These are phyloP conservation scores for Blastobotrys arbuscula DNA, from an alignment of 1,139 yeast species.

Conservation along the genomic window DNA sequence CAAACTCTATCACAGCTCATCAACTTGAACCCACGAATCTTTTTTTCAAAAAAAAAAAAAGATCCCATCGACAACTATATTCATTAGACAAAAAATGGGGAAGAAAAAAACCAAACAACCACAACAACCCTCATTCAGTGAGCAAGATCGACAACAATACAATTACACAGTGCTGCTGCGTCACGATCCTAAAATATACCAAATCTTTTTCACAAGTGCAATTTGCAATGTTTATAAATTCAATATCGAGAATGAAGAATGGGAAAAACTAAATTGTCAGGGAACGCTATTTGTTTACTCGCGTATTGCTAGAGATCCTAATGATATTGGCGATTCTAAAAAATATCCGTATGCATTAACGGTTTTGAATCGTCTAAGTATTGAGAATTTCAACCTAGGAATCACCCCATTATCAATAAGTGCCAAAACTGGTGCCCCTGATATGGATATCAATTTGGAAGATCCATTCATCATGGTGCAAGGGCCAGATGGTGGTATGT, in stretches of 20 bases:
- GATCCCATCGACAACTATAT: background rate
- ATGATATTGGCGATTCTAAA: constrained; percentile 21
- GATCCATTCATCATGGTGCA: constrained; percentile 77
- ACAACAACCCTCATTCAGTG: constrained; percentile 15
- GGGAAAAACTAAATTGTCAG: constrained; percentile 75
- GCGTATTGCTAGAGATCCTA: constrained; percentile 38
- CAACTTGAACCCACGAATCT: too few species aligned
- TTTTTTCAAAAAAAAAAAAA: background rate
- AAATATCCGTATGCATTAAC: constrained; percentile 70
- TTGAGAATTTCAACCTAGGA: constrained; percentile 78
- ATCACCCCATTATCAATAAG: constrained; percentile 54
- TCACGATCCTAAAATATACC: constrained; percentile 77
- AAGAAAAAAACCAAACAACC: constrained; percentile 15
- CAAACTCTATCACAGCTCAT: too few species aligned
- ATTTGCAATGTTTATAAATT: constrained; percentile 77
- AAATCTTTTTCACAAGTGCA: constrained; percentile 66
- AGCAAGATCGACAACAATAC: constrained; percentile 32
- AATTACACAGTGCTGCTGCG: constrained; percentile 77
- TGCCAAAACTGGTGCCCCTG: constrained; percentile 39
- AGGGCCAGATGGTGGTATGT: constrained; percentile 69
- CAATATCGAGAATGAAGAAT: constrained; percentile 58
- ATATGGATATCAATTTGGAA: constrained; percentile 71
- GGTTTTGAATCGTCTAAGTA: constrained; percentile 65
- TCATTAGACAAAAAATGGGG: constrained; percentile 14
- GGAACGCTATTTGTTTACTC: constrained; percentile 80